Evolutionary conservation across 2,329 filamentous ascomycete species (phyloP).

Genomic region (Microsporum ferrugineum): DNA sequence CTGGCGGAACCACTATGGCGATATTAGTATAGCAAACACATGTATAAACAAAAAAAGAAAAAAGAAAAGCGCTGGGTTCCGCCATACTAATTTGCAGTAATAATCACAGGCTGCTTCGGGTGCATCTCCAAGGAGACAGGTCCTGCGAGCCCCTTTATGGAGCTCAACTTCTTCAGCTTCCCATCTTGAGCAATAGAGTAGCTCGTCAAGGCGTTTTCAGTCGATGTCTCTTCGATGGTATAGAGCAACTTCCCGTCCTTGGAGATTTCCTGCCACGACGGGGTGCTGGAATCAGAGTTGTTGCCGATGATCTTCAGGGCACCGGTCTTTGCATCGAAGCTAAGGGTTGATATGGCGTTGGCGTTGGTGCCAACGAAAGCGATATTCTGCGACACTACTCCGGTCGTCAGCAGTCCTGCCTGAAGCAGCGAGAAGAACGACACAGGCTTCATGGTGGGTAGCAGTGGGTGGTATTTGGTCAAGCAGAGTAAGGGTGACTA

Average conservation of each 20-base stretch:
- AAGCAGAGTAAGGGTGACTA: not conserved
- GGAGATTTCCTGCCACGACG: conserved; percentile 11
- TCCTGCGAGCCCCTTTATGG: conserved; percentile 2
- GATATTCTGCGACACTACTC: not conserved
- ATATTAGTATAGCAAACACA: not conserved
- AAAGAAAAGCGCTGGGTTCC: not conserved
- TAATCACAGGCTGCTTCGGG: conserved; percentile 7
- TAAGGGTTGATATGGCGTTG: conserved; percentile 7
- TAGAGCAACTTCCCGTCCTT: conserved; percentile 9
- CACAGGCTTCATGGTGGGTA: conserved; percentile 6
- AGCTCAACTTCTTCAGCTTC: conserved; percentile 7
- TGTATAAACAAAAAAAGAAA: not conserved
- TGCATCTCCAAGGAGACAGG: conserved; percentile 9
- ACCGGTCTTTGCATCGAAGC: conserved; percentile 8
- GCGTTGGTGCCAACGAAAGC: conserved; percentile 10
- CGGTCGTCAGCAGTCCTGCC: not conserved
- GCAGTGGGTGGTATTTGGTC: not conserved
- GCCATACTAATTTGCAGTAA: conserved; percentile 13
- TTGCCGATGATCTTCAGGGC: conserved; percentile 6
- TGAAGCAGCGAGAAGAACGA: conserved; percentile 5
- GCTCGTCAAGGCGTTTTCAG: conserved; percentile 9
- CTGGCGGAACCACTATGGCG: conserved; percentile 8
- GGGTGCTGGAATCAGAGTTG: conserved; percentile 5
- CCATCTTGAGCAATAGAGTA: conserved; percentile 9
- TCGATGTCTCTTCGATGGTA: conserved; percentile 9